phyloP scores from a whole-genome alignment of 495 filamentous ascomycete genomes.

The Penicillium cataractarum region DNA sequence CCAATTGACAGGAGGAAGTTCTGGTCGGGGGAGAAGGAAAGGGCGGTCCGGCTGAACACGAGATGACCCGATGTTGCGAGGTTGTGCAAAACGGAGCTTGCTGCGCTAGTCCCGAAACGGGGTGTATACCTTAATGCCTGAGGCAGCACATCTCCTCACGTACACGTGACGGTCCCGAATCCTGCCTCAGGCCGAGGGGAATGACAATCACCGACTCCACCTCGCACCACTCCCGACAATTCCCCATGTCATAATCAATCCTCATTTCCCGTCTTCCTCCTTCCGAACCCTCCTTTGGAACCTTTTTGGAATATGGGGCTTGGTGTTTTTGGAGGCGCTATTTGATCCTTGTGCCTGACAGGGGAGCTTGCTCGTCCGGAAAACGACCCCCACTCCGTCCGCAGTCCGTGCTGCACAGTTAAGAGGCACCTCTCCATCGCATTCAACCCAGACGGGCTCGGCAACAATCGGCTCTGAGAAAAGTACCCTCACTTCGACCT shows the following conservation, averaged over 20 bases:
- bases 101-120: conserved; percentile 27
- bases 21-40: conserved; percentile 26
- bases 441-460: conserved; percentile 32
- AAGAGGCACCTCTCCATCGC: conserved; percentile 34
- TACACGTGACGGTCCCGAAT: conserved; percentile 23
- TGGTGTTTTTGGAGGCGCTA: conserved; percentile 16
- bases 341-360: conserved; percentile 21
- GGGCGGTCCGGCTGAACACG: conserved; percentile 45
- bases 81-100: conserved; percentile 55
- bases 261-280: conserved; percentile 11
- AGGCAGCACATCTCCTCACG: conserved; percentile 1
- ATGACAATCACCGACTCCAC: conserved; percentile 35
- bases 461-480: conserved; percentile 36
- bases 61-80: conserved; percentile 50
- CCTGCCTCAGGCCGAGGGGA: conserved; percentile 38
- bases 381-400: conserved; percentile 32
- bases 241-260: conserved; percentile 27
- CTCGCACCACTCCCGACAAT: conserved; percentile 28
- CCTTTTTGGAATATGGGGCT: conserved; percentile 21
- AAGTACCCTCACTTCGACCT: conserved; percentile 20
- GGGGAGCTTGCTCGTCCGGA: conserved; percentile 29
- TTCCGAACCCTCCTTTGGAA: conserved; percentile 12
- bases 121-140: conserved; percentile 9
- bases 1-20: conserved; percentile 39
- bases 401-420: conserved; percentile 40